phyloP scores from a whole-genome alignment of 2,329 filamentous ascomycete species.

The Tolypocladium amazonense region DNA sequence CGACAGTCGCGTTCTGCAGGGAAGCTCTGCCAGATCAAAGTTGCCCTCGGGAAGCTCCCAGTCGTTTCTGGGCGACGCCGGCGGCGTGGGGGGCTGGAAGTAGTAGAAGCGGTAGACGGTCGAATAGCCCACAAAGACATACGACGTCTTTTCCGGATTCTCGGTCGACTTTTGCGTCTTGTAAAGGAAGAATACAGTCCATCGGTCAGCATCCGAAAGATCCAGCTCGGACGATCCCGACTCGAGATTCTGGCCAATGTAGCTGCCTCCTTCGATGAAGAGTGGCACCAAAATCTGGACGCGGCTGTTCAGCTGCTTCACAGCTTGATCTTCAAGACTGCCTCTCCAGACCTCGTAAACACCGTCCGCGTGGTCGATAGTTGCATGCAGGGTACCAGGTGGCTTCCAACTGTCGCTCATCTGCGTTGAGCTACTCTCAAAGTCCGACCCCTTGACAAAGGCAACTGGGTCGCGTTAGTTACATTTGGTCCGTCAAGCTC shows the following conservation, averaged over 20 bases:
- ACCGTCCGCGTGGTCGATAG: constrained; percentile 49
- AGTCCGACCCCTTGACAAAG: constrained; percentile 52
- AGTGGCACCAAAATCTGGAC: constrained; percentile 76
- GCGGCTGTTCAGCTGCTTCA: constrained; percentile 64
- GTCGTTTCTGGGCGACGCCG: constrained; percentile 24
- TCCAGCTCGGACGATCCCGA: constrained; percentile 52
- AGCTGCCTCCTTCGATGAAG: constrained; percentile 87
- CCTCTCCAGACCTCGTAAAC: constrained; percentile 80
- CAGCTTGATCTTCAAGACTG: constrained; percentile 56
- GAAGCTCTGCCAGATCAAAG: constrained; percentile 47
- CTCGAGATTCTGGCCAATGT: constrained; percentile 42
- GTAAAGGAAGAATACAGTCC: constrained; percentile 86
- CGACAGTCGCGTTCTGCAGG: constrained; percentile 74
- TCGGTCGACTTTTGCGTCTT: constrained; percentile 42
- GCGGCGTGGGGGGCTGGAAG: constrained; percentile 38
- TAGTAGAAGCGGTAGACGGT: constrained; percentile 84
- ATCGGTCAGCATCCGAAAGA: constrained; percentile 65
- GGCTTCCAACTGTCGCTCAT: constrained; percentile 47
- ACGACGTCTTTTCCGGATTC: constrained; percentile 41
- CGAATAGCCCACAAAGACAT: constrained; percentile 78
- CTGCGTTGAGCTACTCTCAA: constrained; percentile 45
- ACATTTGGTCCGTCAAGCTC: not conserved
- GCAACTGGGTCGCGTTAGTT: constrained; percentile 39
- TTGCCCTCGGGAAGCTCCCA: constrained; percentile 35
- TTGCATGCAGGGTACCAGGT: constrained; percentile 61